phyloP scores from a whole-genome alignment of 192 early-diverging fungal species.

The Spinellus fusiger region DNA sequence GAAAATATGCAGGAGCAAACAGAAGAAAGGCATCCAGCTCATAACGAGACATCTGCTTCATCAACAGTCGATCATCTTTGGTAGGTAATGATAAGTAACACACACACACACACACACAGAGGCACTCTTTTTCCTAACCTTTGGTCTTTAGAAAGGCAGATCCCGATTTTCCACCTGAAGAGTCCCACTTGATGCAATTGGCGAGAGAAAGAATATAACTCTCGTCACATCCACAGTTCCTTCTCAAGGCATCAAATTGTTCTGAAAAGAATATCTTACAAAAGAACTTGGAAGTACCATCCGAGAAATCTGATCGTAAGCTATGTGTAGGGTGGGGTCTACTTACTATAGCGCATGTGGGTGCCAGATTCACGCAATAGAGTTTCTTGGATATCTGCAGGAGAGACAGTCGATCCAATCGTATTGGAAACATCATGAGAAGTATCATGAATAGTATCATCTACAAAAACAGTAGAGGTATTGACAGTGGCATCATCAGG shows the following conservation, averaged over 20 bases:
- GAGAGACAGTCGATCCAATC: conserved; percentile 15
- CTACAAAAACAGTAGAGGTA: not conserved
- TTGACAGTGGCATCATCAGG: conserved; percentile 6
- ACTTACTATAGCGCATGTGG: conserved; percentile 71
- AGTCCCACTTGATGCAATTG: conserved; percentile 81
- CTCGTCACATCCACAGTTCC: conserved; percentile 77
- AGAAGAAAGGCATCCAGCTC: conserved; percentile 85
- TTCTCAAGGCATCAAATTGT: conserved; percentile 87
- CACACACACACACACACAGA: not conserved
- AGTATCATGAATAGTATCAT: conserved; percentile 1
- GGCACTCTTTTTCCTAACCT: conserved; percentile 29
- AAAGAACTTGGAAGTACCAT: conserved; percentile 69
- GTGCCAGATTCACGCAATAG: conserved; percentile 60
- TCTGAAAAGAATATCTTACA: conserved; percentile 91
- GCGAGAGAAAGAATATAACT: conserved; percentile 81
- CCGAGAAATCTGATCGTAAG: conserved; percentile 53
- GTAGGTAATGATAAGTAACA: not conserved
- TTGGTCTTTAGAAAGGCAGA: conserved; percentile 85
- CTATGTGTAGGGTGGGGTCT: not conserved
- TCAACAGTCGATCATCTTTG: conserved; percentile 80
- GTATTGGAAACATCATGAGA: not conserved
- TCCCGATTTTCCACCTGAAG: conserved; percentile 86
- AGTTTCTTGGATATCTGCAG: conserved; percentile 55
- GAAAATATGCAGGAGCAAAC: conserved; percentile 90
- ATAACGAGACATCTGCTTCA: conserved; percentile 81